Base-by-base conservation (phyloP, 169 alveolate genomes). In the Plasmodium berghei region DNA sequence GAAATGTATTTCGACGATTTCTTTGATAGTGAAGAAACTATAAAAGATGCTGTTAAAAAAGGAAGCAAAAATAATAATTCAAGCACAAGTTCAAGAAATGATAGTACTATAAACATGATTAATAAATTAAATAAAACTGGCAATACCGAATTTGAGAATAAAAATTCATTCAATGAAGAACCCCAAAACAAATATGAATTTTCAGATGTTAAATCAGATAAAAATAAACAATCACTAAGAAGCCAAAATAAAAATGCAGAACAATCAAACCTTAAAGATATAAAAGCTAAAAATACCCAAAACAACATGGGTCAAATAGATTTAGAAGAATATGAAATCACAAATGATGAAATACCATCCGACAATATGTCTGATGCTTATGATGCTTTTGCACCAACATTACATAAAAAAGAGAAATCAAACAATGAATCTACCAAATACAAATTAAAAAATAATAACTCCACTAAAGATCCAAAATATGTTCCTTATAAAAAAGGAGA, bases 401-500 rank as follows among this genome's bases (percentile, higher is more conserved):
- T 3, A 1, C 42, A 34, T 34, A 34, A 34, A 34, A 34, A 34
- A 1, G 42, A 34, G 5, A 34, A 34, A 34, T 34, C 5, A 34
- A 5, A 3, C 42, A 34, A 34, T 34, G 42, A 34, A 34, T 34
- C 42, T 34, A 34, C 42, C 42, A 34, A 34, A 34, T 3, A 34
- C 42, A 34, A 34, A 45, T 59, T 80, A 18, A 69, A 80, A 24
- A 61, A 54, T 66, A 67, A 80, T 66, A 56, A 45, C 12, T 40
- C 58, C 46, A 26, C 69, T 16, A 52, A 16, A 46, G 42, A 66
- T 58, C 49, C 42, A 3, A 67, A 64, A n/a, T 52, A 67, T 45
- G 64, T 80, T 45, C 83, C 80, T 34, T 83, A 80, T 34, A 64
- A 66, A 48, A 80, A 34, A 61, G 49, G 77, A 66, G 87, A 86